Evolutionary conservation across 1,284 basidiomycete genomes (phyloP), one percentile per base, ranked within the genome.

Genomic region (Pisolithus thermaeus): DNA sequence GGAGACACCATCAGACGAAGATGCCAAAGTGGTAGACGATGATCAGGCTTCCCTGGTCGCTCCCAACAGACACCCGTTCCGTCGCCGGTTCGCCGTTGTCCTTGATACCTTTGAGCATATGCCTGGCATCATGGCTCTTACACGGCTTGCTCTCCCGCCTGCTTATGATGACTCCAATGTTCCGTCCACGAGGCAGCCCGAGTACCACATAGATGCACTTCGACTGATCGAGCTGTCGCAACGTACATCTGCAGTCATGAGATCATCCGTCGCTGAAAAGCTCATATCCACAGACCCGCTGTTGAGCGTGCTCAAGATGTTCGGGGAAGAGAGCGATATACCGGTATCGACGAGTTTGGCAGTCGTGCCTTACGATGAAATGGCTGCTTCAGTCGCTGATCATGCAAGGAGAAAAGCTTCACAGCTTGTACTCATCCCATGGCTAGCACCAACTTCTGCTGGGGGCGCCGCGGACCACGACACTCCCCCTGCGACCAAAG

Each of bases 41-140:
- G 58, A 52, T 30, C 52, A 54, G 25, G 62, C 22, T 11, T 55
- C 46, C 6, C 40, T 49, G 3, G 23, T n/a, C 2, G 22, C 14
- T 11, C 20, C 9, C 18, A 53, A 61, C 2, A 55, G 54, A 1
- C 50, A 45, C 12, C n/a, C 49, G 9, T 64, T 56, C 61, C 61
- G 63, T 3, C 42, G 50, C 46, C 58, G 81, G 25, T 86, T 96
- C 62, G 80, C 89, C 0, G 83, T 97, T 55, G 85, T 98, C 16
- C 79, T 99, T n/a, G 92, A 94, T 67, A 88, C 85, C 66, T 77
- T 97, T 54, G 92, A 95, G 58, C 91, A 97, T 64, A 73, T 99
- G 7, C 79, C 87, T 2, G 79, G 80, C 8, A 78, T 86, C 69
- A 88, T 87, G 82, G 80, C 79, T 2, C 69, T 87, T 38, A 79